Evolutionary conservation across 176 grass and related monocot species (phyloP), one percentile per base, ranked within the genome.

Genomic region (Aechmea fasciata): DNA sequence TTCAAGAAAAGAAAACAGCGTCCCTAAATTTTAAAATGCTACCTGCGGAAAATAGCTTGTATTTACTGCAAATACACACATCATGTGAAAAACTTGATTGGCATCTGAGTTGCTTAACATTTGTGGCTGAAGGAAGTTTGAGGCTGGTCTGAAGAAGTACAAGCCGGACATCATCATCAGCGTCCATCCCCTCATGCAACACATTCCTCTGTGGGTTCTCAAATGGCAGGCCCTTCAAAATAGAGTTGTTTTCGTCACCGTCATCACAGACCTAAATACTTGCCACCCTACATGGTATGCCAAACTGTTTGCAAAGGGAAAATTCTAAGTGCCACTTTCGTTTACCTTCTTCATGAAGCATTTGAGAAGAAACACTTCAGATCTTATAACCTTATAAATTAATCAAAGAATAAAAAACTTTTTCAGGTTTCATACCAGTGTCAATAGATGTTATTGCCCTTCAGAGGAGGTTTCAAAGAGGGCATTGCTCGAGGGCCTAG

Each of bases 111-210:
- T 53, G 13, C 9, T 2, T 28, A 57, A 12, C 78, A 15, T 63
- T 86, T 75, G 55, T 88, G 80, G 49, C 20, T 89, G 82, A 90
- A 99, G 94, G 82, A 93, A 99, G 82, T 84, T 99, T 78, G 89
- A 99, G 69, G 94, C 94, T 66, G 94, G 94, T 71, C 75, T 99
- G 72, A 99, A 93, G 89, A 99, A 99, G 77, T 99, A 99, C 82
- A 99, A 93, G 52, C 94, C 94, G n/a, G 94, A 99, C 72, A 99
- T 93, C 54, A 99, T 99, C 70, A 93, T 99, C 71, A 99, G 94
- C 73, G 94, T 93, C 20, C 94, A 99, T 63, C 94, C 94, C 48
- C 89, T 99, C 52, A 99, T 99, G 89, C 94, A 99, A 69, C 94
- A 99, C 79, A 99, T 99, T 80, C 89, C 94, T 78, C 72, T 99